Conservation (phyloP, 2,329 filamentous ascomycete genomes). For the Ophiostoma ips region DNA sequence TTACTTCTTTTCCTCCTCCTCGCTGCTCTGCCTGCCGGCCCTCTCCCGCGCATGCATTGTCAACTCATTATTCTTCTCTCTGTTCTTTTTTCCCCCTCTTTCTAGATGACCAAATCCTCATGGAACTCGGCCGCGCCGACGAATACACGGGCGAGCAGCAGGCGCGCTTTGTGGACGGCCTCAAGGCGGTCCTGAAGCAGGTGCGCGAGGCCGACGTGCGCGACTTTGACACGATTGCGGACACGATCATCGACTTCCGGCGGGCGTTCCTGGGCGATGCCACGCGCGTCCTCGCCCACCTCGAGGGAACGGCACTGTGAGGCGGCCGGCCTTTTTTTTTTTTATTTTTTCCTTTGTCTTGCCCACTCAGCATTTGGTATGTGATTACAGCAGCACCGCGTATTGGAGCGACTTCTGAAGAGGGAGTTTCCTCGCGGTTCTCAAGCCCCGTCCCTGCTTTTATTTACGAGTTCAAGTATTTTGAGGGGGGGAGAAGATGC, state of each 20-base stretch:
- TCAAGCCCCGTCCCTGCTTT: neutral
- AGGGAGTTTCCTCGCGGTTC: neutral
- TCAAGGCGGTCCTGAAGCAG: slow-evolving; percentile 45
- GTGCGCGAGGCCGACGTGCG: slow-evolving; percentile 45
- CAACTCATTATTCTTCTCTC: neutral
- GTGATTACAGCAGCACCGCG: neutral
- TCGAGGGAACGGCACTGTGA: slow-evolving; percentile 19
- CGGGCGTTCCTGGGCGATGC: slow-evolving; percentile 49
- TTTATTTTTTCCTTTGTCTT: too few species aligned
- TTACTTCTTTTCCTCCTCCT: slow-evolving; percentile 32
- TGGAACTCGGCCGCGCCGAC: slow-evolving; percentile 54
- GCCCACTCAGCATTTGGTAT: neutral
- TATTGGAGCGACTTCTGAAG: neutral
- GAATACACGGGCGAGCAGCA: slow-evolving; percentile 48
- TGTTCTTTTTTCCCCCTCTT: slow-evolving; percentile 17
- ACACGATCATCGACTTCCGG: slow-evolving; percentile 53
- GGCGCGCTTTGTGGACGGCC: slow-evolving; percentile 46
- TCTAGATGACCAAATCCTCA: slow-evolving; percentile 59
- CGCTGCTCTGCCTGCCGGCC: slow-evolving; percentile 14
- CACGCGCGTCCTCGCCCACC: slow-evolving; percentile 42
- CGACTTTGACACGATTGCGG: slow-evolving; percentile 53
- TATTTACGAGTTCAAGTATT: neutral
- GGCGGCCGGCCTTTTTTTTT: too few species aligned
- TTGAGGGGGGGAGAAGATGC: neutral
- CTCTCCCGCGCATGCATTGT: too few species aligned